Base-by-base conservation (phyloP, 2,329 filamentous ascomycete species). In the Penicillium sp. region DNA sequence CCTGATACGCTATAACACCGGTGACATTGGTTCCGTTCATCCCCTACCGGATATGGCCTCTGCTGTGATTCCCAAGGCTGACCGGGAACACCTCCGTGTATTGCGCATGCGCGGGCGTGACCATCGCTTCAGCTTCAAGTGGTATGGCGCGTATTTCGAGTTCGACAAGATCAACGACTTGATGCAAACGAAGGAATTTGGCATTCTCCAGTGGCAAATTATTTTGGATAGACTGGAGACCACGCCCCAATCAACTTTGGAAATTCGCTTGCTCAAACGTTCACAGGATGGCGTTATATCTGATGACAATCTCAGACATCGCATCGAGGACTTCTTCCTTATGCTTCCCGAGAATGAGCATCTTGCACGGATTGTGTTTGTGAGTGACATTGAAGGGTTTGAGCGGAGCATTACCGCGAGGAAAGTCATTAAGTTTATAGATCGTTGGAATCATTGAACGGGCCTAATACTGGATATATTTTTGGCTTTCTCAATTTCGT, bases 161-260 rank as follows among this genome's bases (percentile, higher is more conserved):
- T 75, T 79, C 25, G 57, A 64, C 0, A 65, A 56, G 0, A 33
- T 79, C 0, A 41, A 61, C 0, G 38, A 55, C 0, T 11, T 73
- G 0, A 63, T 74, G 46, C 60, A 67, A 10, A 42, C 19, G 0
- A 53, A 66, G 2, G 47, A 33, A 6, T 68, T 55, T 4, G 70
- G 70, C 0, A 50, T 79, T 2, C 49, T 80, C 0, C 73, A 80
- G 37, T 80, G 76, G 75, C 77, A 80, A 55, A 60, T 78, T 1
- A 69, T 79, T 19, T 22, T 44, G 12, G 28, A 19, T 5, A 28
- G n/a, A 7, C 7, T 31, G 6, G 42, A 44, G 11, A 14, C 5
- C 8, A 22, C 25, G 2, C 42, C 42, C 12, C 25, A 19, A 8
- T 12, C 42, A 3, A 31, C 42, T 3, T 4, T 44, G 10, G 42